Base-by-base conservation (phyloP, 2,329 filamentous ascomycete genomes). In the Mycosphaerella sp. region DNA sequence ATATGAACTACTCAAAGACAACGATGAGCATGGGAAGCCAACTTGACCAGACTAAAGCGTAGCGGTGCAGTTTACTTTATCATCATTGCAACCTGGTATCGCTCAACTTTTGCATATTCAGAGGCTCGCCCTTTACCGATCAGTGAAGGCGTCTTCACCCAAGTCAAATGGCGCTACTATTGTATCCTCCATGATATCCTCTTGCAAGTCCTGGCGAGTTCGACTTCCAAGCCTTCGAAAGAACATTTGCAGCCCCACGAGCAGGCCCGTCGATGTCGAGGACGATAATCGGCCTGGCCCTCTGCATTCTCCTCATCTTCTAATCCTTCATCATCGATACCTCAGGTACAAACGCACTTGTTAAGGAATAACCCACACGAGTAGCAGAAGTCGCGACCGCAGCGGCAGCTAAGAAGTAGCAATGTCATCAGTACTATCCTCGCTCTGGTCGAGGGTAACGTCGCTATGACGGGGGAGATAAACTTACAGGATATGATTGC, bases 401-500 rank as follows among this genome's bases (percentile, higher is more conserved):
- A 54, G 17, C 46, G 46, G 36, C 51, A 55, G n/a, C 44, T 46
- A 14, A 7, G n/a, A 16, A 17, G 35, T 30, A 27, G 28, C 5
- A 13, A 25, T 9, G 5, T 25, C 25, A 16, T 25, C 43, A 36
- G 28, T 25, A 14, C 16, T 16, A n/a, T 18, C 27, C 17, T 17
- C 5, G 9, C 14, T 8, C 12, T 37, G 5, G 6, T 18, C 2
- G 10, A 25, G 12, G 9, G 10, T 4, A 25, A 25, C 21, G 21
- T 25, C 21, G 21, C 21, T 25, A 25, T 25, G 21, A 25, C 21
- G 21, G 21, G 21, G 21, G 21, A 25, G 21, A 25, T 5, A 8
- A 9, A 55, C 55, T 52, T 36, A 57, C 53, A 40, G 32, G 41
- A 58, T 47, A 28, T 57, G 49, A 12, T 50, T 53, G 28, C 55